Conservation (phyloP, 2,329 filamentous ascomycete species). For the Xylaria sp. region DNA sequence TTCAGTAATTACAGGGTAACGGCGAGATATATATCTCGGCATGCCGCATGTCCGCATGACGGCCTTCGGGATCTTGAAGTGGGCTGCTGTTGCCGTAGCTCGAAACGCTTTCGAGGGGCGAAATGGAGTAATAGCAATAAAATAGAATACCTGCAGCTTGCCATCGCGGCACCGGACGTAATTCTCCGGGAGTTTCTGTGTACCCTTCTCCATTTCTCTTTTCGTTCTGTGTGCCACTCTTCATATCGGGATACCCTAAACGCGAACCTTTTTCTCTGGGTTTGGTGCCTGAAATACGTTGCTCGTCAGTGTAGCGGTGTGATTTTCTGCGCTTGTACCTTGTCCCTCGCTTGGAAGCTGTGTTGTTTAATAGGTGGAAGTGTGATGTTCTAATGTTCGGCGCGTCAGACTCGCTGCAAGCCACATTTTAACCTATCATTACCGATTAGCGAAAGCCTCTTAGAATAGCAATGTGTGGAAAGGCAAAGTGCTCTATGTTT, state of each 20-base stretch:
- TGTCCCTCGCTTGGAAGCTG: constrained; percentile 1
- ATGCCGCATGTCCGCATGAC: constrained; percentile 18
- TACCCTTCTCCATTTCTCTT: not conserved
- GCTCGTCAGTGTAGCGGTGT: constrained; percentile 4
- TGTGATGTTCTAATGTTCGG: constrained; percentile 7
- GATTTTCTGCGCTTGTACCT: constrained; percentile 3
- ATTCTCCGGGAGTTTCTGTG: not conserved
- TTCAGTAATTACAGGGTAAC: not conserved
- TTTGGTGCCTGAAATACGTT: not conserved
- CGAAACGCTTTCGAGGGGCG: not conserved
- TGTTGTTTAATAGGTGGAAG: not conserved
- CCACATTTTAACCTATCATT: not conserved
- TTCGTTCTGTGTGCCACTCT: not conserved
- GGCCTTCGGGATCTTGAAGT: not conserved
- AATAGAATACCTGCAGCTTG: constrained; percentile 24
- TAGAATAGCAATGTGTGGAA: not conserved
- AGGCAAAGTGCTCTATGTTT: no score
- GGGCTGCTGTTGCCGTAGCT: not conserved
- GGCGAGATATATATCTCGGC: not conserved
- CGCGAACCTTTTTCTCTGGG: not conserved
- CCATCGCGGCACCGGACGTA: constrained; percentile 21
- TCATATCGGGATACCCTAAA: not conserved
- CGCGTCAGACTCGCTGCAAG: constrained; percentile 10
- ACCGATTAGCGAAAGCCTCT: not conserved
- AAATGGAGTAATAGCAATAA: not conserved